These are phyloP conservation scores for Cyberlindnera subsufficiens DNA, from an alignment of 805 yeast genomes.

Conservation along the genomic window DNA sequence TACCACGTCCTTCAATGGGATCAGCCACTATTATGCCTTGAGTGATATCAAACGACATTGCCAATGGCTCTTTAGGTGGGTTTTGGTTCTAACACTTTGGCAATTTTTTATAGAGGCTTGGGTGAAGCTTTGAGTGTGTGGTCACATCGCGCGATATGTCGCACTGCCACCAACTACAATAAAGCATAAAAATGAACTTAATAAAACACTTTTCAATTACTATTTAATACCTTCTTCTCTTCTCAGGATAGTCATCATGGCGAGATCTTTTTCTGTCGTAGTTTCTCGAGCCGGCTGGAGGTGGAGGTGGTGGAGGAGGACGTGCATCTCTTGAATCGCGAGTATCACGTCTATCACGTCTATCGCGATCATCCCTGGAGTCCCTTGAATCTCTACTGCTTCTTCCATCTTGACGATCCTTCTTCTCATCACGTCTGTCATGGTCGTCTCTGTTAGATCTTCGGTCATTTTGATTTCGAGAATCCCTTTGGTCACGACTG, in stretches of 20 bases:
- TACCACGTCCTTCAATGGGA: conserved; percentile 19
- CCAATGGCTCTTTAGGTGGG: neutral
- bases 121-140: too few species aligned
- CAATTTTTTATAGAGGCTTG: too few species aligned
- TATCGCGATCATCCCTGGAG: neutral
- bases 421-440: neutral
- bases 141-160: too few species aligned
- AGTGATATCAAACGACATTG: conserved; percentile 7
- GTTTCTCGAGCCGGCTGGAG: conserved; percentile 1
- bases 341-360: neutral
- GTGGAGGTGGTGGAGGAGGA: conserved; percentile 14
- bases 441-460: neutral
- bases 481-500: neutral
- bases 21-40: conserved; percentile 22
- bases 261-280: neutral
- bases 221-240: neutral
- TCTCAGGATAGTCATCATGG: neutral
- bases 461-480: neutral
- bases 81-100: too few species aligned
- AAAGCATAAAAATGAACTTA: neutral
- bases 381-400: neutral
- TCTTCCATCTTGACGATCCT: neutral
- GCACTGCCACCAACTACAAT: too few species aligned
- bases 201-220: neutral
- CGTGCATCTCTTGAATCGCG: neutral